Conservation (phyloP, 805 yeast species). For the Maudiozyma saulgeensis region DNA sequence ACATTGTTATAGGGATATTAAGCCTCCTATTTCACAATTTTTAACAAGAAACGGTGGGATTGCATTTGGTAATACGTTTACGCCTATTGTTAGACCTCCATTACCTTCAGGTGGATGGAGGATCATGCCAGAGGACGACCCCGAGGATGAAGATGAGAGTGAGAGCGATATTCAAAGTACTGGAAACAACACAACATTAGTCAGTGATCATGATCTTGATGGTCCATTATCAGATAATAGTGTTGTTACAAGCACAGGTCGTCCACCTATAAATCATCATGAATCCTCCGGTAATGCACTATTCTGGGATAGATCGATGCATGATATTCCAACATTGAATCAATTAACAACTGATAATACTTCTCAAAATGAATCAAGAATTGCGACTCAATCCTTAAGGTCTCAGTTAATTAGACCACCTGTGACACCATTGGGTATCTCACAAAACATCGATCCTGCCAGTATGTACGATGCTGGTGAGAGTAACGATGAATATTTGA, state of each 20-base stretch:
- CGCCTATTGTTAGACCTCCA: constrained; percentile 21
- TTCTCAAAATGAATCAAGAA: background rate
- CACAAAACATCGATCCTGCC: background rate
- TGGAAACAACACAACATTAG: background rate
- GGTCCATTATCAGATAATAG: background rate
- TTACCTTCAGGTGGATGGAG: constrained; percentile 31
- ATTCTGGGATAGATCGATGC: constrained; percentile 29
- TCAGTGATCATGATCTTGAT: background rate
- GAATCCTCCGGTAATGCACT: constrained; percentile 12
- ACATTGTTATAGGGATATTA: constrained; percentile 23
- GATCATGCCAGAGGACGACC: constrained; percentile 16
- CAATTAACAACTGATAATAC: background rate
- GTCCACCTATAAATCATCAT: background rate
- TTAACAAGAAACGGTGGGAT: constrained; percentile 26
- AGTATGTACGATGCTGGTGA: constrained; percentile 1
- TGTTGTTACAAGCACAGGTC: background rate
- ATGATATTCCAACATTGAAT: constrained; percentile 8
- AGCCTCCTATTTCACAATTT: constrained; percentile 28
- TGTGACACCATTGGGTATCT: background rate
- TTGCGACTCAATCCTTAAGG: background rate
- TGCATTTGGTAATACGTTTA: constrained; percentile 14
- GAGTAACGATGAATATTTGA: constrained; percentile 26
- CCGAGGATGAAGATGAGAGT: constrained; percentile 2
- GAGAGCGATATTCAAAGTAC: background rate
- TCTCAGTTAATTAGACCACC: background rate